Evolutionary conservation across 1,284 basidiomycete genomes (phyloP), one percentile per base, ranked within the genome.

Genomic region (Lentinula novae-zelandiae): DNA sequence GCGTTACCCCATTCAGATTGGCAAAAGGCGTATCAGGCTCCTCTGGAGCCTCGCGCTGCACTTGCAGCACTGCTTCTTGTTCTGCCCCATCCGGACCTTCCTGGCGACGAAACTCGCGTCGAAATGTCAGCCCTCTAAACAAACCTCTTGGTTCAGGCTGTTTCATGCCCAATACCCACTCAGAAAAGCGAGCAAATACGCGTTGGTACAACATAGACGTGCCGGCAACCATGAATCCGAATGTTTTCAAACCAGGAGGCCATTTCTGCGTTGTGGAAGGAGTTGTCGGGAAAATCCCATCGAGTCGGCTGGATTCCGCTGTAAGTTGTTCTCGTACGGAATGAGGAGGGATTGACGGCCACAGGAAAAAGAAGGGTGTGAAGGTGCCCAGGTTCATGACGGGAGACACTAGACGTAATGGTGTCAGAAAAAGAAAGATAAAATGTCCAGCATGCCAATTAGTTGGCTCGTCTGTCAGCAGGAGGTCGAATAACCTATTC

Each of bases 91-190:
- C 36, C 8, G 57, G 57, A 36, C 57, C 49, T 52, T 51, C 33
- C 27, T 58, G 57, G 15, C 57, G 46, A 39, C 57, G 46, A 31
- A 58, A 39, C 38, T 52, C 49, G 13, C 49, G 33, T 10, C 56
- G 51, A 27, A 60, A 20, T n/a, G 44, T 50, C 10, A 60, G n/a
- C 10, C 46, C 38, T 13, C 17, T 36, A 4, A 60, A 27, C 22
- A 57, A 10, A 15, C 54, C 22, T 7, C 34, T 38, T 33, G 39
- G 31, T 22, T 17, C n/a, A 13, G 55, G 58, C 7, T 13, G 58
- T 20, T 56, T 51, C 38, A 57, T 53, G n/a, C 56, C 62, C 33
- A 63, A 39, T 13, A 63, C 50, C 62, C 62, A 63, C 33, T 60
- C 49, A 8, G 58, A 44, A 9, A 63, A 53, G 3, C 46, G 49